Evolutionary conservation across 2,329 filamentous ascomycete genomes (phyloP).

Genomic region (Berkeleyomyces basicola): DNA sequence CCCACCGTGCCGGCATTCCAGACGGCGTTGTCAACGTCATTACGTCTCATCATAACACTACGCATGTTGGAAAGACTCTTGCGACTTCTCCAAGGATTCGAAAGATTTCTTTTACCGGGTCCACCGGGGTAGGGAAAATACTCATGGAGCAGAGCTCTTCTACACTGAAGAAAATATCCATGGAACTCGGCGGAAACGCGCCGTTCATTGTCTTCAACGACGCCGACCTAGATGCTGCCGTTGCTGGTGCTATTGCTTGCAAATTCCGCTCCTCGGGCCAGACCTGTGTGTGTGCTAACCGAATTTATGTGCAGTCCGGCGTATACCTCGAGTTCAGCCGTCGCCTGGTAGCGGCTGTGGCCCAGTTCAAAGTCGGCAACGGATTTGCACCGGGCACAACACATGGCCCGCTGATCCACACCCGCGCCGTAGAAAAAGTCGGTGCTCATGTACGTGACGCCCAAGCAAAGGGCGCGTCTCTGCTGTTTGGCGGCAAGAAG

Average conservation of each 20-base stretch:
- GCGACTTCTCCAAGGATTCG: slow-evolving; percentile 55
- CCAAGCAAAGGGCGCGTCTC: slow-evolving; percentile 55
- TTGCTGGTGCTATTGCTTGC: slow-evolving; percentile 63
- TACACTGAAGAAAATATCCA: slow-evolving; percentile 68
- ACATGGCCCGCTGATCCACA: slow-evolving; percentile 74
- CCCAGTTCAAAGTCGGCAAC: slow-evolving; percentile 56
- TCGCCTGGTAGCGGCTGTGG: slow-evolving; percentile 55
- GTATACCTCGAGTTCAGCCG: slow-evolving; percentile 61
- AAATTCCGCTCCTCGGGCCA: slow-evolving; percentile 94
- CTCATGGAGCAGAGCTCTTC: slow-evolving; percentile 80
- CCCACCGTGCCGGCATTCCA: slow-evolving; percentile 72
- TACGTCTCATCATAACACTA: slow-evolving; percentile 62
- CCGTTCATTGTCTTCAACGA: slow-evolving; percentile 97
- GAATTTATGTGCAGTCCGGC: slow-evolving; percentile 61
- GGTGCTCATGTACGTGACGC: slow-evolving; percentile 68
- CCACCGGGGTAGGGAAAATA: slow-evolving; percentile 46
- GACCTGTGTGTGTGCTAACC: slow-evolving; percentile 84
- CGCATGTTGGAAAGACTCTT: slow-evolving; percentile 58
- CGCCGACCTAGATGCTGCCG: slow-evolving; percentile 71
- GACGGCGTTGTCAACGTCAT: slow-evolving; percentile 83
- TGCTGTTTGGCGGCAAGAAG: slow-evolving; percentile 59
- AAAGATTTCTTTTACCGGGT: slow-evolving; percentile 93
- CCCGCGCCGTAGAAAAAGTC: slow-evolving; percentile 64
- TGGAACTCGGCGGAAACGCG: slow-evolving; percentile 88
- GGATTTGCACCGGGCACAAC: slow-evolving; percentile 56